Conservation (phyloP, 2,329 filamentous ascomycete genomes). For the Microsporum ferrugineum region DNA sequence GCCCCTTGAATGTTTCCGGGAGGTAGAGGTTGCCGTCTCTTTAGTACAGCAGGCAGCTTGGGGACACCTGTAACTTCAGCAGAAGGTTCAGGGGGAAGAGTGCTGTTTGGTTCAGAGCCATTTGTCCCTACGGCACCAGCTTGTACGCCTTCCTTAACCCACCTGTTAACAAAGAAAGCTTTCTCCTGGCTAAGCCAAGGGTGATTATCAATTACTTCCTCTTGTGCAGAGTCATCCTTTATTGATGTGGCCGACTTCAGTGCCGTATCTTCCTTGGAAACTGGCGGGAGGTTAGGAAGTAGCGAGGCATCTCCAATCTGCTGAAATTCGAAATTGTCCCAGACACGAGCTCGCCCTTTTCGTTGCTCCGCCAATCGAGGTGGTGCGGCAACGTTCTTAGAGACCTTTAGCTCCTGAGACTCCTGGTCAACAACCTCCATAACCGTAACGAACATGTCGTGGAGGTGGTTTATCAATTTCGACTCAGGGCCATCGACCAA, state of each 20-base stretch:
- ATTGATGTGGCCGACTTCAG: not conserved
- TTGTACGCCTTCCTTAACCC: conserved; percentile 20
- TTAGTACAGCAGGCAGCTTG: not conserved
- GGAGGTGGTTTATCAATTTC: conserved; percentile 10
- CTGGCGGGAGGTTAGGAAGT: conserved; percentile 12
- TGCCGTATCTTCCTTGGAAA: conserved; percentile 9
- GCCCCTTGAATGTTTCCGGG: not conserved
- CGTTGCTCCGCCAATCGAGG: conserved; percentile 14
- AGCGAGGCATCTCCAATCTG: conserved; percentile 23
- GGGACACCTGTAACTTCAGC: not conserved
- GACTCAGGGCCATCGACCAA: conserved; percentile 16
- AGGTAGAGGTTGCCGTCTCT: not conserved
- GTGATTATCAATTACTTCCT: conserved; percentile 10
- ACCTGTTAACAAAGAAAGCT: conserved; percentile 21
- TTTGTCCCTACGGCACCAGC: conserved; percentile 12
- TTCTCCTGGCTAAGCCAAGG: conserved; percentile 22
- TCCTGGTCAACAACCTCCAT: conserved; percentile 15
- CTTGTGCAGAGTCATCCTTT: not conserved
- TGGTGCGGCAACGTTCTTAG: conserved; percentile 16
- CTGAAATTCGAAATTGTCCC: conserved; percentile 23
- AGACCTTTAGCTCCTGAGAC: conserved; percentile 8
- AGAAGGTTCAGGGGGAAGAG: conserved; percentile 6
- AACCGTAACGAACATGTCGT: conserved; percentile 19
- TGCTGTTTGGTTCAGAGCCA: conserved; percentile 7
- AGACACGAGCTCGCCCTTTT: conserved; percentile 21